Conservation (phyloP, 169 alveolate genomes). For the Plasmodium inui region DNA sequence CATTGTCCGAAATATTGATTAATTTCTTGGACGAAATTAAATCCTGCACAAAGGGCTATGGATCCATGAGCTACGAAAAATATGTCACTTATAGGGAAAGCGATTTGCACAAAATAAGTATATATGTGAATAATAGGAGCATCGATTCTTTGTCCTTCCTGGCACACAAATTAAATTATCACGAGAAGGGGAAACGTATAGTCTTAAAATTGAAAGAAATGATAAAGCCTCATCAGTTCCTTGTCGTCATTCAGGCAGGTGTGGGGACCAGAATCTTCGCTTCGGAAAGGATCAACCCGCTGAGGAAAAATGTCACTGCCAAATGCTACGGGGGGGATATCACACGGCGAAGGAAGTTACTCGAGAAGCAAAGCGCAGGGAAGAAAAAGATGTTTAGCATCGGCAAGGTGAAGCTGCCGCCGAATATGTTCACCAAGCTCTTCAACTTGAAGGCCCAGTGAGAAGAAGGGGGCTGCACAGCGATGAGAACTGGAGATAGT, state of each 20-base stretch:
- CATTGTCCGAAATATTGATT: constrained; percentile 92
- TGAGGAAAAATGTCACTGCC: constrained; percentile 93
- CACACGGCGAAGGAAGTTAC: constrained; percentile 92
- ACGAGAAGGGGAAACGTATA: constrained; percentile 78
- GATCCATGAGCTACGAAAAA: constrained; percentile 91
- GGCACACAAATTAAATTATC: constrained; percentile 85
- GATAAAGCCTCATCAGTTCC: constrained; percentile 92
- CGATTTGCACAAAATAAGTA: constrained; percentile 85
- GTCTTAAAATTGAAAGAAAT: constrained; percentile 87
- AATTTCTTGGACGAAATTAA: constrained; percentile 93
- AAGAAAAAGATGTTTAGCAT: constrained; percentile 84
- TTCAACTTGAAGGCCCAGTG: constrained; percentile 10
- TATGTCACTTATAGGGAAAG: constrained; percentile 82
- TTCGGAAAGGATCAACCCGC: constrained; percentile 89
- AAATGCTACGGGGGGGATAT: constrained; percentile 96
- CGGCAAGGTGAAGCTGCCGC: constrained; percentile 81
- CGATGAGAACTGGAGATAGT: background rate
- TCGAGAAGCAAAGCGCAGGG: constrained; percentile 93
- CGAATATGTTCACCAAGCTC: constrained; percentile 56
- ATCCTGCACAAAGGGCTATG: constrained; percentile 91
- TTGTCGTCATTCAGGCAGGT: constrained; percentile 91
- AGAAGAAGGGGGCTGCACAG: background rate
- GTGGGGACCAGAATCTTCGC: constrained; percentile 92
- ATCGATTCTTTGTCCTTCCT: constrained; percentile 91
- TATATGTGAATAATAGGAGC: constrained; percentile 89